These are phyloP conservation scores for Halophytophthora batemanensis DNA, from an alignment of 352 stramenopile species.

Conservation along the genomic window DNA sequence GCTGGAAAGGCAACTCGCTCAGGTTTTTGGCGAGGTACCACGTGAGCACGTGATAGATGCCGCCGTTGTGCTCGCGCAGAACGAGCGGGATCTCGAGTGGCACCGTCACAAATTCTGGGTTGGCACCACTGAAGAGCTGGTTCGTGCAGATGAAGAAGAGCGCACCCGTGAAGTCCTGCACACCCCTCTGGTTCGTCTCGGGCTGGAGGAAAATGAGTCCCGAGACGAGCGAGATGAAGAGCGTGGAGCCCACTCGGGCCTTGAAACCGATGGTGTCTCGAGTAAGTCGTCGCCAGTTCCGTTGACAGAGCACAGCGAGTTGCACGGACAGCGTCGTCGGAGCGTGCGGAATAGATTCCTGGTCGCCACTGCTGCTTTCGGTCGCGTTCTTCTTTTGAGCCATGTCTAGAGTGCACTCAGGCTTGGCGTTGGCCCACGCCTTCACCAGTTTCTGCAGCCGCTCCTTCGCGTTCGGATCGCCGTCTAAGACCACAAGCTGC, in stretches of 20 bases:
- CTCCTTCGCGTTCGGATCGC: constrained; percentile 26
- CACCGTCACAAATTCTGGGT: constrained; percentile 31
- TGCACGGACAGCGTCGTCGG: too few species aligned
- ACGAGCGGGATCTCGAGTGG: constrained; percentile 38
- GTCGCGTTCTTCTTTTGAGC: too few species aligned
- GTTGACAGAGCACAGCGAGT: too few species aligned
- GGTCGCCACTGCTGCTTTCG: too few species aligned
- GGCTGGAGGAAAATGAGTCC: constrained; percentile 36
- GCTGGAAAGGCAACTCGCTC: constrained; percentile 31
- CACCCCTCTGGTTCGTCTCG: constrained; percentile 22
- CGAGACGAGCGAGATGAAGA: constrained; percentile 34
- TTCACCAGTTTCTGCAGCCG: too few species aligned
- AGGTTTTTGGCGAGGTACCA: constrained; percentile 44
- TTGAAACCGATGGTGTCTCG: constrained; percentile 33
- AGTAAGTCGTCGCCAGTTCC: too few species aligned
- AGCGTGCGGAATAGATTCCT: too few species aligned
- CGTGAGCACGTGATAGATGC: constrained; percentile 29
- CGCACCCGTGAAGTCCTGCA: constrained; percentile 35
- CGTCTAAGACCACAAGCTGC: constrained; percentile 53
- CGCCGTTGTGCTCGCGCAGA: constrained; percentile 29
- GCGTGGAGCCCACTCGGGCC: constrained; percentile 23
- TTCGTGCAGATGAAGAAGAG: constrained; percentile 39
- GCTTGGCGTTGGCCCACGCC: too few species aligned
- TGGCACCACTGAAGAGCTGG: constrained; percentile 29
- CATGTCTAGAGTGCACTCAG: too few species aligned